A percentile compares a stretch with the other conserved stretches of the same genome.
Evolutionary conservation across 148 eudicot species (phyloP).

Genomic region (Spergularia marina): DNA sequence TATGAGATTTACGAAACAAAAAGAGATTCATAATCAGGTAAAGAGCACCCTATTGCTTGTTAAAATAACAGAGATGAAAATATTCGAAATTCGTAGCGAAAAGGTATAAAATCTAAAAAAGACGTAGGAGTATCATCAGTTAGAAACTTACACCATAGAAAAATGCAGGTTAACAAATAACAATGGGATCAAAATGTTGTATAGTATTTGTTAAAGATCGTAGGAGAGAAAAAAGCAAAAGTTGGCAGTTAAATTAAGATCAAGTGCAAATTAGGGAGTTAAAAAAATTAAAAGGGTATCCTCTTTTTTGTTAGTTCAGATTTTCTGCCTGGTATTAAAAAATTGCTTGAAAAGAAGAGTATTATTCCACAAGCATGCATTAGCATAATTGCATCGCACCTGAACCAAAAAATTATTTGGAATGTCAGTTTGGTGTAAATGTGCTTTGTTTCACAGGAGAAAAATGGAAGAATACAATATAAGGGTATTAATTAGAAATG

Average conservation of each 20-base stretch:
- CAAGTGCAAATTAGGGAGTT: slow-evolving; percentile 20
- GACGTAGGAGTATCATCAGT: slow-evolving; percentile 5
- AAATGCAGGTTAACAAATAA: slow-evolving; percentile 11
- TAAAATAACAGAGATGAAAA: slow-evolving; percentile 7
- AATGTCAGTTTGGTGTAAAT: slow-evolving; percentile 12
- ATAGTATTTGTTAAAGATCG: neutral
- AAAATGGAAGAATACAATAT: too few relatives aligned
- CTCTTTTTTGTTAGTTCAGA: slow-evolving; percentile 31
- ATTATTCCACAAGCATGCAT: slow-evolving; percentile 24
- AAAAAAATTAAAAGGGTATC: slow-evolving; percentile 25
- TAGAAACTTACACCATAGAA: slow-evolving; percentile 4
- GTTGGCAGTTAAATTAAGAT: slow-evolving; percentile 15
- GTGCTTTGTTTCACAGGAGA: neutral
- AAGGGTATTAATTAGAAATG: too few relatives aligned
- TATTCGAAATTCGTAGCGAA: slow-evolving; percentile 15
- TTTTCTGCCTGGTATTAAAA: slow-evolving; percentile 16
- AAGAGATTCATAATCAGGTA: slow-evolving; percentile 19
- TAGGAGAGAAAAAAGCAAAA: neutral
- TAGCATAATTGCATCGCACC: slow-evolving; percentile 25
- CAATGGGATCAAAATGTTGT: slow-evolving; percentile 6
- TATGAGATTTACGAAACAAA: slow-evolving; percentile 7
- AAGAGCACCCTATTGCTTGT: neutral
- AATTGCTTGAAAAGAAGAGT: slow-evolving; percentile 7
- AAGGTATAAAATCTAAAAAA: slow-evolving; percentile 22
- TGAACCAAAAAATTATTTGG: neutral